Evolutionary conservation across 202 grass and related monocot genomes (phyloP).

Genomic region (Digitaria exilis): DNA sequence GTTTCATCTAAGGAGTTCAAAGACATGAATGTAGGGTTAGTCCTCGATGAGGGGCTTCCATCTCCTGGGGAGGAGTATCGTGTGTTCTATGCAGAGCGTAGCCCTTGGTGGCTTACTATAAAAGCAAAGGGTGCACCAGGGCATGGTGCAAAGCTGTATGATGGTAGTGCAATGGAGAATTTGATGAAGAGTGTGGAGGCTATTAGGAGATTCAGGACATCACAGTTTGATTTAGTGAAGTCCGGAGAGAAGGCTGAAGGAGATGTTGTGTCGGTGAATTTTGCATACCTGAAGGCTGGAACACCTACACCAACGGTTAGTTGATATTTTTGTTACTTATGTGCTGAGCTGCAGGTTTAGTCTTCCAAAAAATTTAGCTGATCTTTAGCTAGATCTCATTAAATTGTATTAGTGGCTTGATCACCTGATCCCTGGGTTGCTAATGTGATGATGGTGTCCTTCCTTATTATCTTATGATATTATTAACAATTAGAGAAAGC

Average conservation of each 20-base stretch:
- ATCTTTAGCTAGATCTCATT: neutral
- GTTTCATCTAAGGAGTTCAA: conserved; percentile 67
- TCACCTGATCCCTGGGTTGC: neutral
- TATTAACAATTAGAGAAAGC: neutral
- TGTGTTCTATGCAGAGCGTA: conserved; percentile 85
- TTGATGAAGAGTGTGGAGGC: conserved; percentile 88
- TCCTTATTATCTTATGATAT: neutral
- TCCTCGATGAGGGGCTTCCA: conserved; percentile 87
- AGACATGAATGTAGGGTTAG: conserved; percentile 69
- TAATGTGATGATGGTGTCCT: neutral
- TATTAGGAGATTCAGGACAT: conserved; percentile 68
- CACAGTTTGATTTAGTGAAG: conserved; percentile 94
- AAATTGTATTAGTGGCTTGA: conserved; percentile 10
- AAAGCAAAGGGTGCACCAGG: conserved; percentile 76
- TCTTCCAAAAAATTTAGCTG: neutral
- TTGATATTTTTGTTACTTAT: conserved; percentile 37
- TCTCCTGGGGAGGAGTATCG: conserved; percentile 73
- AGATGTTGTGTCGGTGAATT: conserved; percentile 87
- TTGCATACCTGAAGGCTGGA: conserved; percentile 88
- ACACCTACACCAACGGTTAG: conserved; percentile 81
- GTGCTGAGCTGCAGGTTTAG: neutral
- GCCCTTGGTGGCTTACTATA: conserved; percentile 83
- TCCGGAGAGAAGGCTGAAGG: conserved; percentile 76
- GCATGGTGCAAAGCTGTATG: conserved; percentile 89
- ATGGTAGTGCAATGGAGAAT: conserved; percentile 96